Percentiles rank a stretch among this genome's conserved stretches.
phyloP scores from a whole-genome alignment of 257 asterid species.

The Solanum chiquidenum region DNA sequence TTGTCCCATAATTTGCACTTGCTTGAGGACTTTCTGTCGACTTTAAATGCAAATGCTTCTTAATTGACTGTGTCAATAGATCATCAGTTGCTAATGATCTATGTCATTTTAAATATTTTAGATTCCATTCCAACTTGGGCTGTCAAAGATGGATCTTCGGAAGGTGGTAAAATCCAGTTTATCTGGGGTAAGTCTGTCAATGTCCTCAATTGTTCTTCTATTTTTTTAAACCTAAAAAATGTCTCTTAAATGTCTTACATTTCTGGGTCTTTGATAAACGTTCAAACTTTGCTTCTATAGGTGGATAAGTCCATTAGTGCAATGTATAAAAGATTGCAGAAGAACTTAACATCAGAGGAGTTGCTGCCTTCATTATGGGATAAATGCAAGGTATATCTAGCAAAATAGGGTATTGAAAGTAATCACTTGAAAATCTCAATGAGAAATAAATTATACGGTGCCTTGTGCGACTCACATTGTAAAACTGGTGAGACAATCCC shows the following conservation, averaged over 20 bases:
- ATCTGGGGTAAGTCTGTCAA: conserved; percentile 69
- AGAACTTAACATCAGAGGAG: conserved; percentile 84
- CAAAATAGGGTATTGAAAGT: background rate
- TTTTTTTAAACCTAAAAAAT: background rate
- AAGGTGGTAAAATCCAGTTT: conserved; percentile 84
- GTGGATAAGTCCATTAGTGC: conserved; percentile 74
- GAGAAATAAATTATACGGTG: background rate
- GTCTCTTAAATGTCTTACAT: background rate
- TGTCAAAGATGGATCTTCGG: conserved; percentile 78
- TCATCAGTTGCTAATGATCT: background rate
- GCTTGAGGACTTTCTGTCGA: background rate
- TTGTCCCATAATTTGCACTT: background rate
- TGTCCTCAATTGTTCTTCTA: background rate
- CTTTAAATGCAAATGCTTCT: background rate
- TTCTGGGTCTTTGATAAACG: conserved; percentile 1
- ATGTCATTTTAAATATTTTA: conserved; percentile 13
- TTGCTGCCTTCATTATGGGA: conserved; percentile 97
- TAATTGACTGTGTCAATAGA: background rate
- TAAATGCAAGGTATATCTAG: conserved; percentile 79
- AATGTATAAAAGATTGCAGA: conserved; percentile 90
- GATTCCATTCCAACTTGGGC: conserved; percentile 89
- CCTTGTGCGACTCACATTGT: background rate
- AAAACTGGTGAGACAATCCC: background rate
- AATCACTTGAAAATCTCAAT: background rate
- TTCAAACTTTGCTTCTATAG: conserved; percentile 22